Evolutionary conservation across 331 rosid species (phyloP).

Genomic region (Acacia concinna): DNA sequence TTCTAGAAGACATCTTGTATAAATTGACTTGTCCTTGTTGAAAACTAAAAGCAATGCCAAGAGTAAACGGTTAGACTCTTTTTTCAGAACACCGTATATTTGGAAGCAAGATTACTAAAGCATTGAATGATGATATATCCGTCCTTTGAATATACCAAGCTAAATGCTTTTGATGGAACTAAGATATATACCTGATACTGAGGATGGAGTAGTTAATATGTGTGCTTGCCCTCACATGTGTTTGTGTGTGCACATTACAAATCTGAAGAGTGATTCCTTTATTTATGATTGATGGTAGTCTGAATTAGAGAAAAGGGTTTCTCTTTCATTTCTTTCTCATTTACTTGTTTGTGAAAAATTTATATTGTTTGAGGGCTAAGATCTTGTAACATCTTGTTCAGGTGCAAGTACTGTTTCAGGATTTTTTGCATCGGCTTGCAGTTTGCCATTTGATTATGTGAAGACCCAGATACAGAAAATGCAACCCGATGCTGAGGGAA

Average conservation of each 20-base stretch:
- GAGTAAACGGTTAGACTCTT: not conserved
- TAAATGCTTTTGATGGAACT: not conserved
- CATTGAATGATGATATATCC: not conserved
- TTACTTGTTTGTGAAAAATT: not conserved
- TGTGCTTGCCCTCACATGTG: not conserved
- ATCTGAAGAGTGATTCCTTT: not conserved
- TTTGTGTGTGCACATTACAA: not conserved
- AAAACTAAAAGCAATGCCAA: not conserved
- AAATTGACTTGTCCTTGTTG: not conserved
- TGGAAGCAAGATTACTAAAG: constrained; percentile 1
- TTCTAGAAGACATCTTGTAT: not conserved
- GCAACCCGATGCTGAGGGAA: constrained; percentile 97
- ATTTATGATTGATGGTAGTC: not conserved
- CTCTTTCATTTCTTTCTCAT: not conserved
- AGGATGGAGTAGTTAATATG: not conserved
- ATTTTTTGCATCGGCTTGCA: constrained; percentile 91
- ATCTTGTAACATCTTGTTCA: constrained; percentile 29
- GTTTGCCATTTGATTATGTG: constrained; percentile 94
- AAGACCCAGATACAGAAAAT: constrained; percentile 97
- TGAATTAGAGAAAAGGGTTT: not conserved
- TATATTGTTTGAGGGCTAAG: not conserved
- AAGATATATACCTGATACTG: not conserved
- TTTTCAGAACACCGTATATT: not conserved
- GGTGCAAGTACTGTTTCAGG: constrained; percentile 94
- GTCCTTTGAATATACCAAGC: not conserved